A percentile compares a stretch with the other conserved stretches of the same genome.
Conservation (phyloP, 148 eudicot species). For the Spergularia bocconei region DNA sequence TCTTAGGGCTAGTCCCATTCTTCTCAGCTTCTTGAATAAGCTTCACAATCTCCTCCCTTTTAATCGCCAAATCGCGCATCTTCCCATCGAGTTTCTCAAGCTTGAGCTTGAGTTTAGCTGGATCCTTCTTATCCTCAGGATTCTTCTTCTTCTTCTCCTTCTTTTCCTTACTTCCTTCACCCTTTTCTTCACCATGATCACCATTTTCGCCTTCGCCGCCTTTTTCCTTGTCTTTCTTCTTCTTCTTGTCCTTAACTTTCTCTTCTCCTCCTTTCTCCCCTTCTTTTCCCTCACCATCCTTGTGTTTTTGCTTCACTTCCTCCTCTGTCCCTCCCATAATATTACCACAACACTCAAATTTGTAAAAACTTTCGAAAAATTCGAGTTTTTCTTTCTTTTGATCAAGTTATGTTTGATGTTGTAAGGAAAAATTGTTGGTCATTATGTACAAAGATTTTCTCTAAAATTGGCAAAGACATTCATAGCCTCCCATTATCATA, state of each 20-base stretch:
- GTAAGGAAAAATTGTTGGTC: not conserved
- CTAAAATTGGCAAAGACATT: conserved; percentile 20
- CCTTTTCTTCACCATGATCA: conserved; percentile 27
- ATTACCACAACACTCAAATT: not conserved
- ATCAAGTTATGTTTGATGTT: not conserved
- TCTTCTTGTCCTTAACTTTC: conserved; percentile 23
- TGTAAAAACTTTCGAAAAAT: not conserved
- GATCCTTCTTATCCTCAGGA: conserved; percentile 61
- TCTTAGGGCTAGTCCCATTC: conserved; percentile 17
- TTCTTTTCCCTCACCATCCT: conserved; percentile 35
- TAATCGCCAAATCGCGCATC: conserved; percentile 41
- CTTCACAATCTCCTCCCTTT: conserved; percentile 59
- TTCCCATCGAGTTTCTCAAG: conserved; percentile 56
- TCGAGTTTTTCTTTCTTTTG: not conserved
- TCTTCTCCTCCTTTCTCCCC: conserved; percentile 17
- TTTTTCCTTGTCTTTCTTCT: conserved; percentile 43
- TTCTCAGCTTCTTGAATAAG: conserved; percentile 44
- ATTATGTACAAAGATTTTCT: conserved; percentile 6
- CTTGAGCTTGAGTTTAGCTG: conserved; percentile 48
- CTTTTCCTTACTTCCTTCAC: conserved; percentile 26
- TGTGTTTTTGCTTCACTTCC: conserved; percentile 41
- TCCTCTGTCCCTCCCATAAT: conserved; percentile 41
- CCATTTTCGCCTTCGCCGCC: conserved; percentile 19
- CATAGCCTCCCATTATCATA: not conserved
- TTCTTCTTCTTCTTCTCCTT: conserved; percentile 56